Conservation (phyloP, 345 rosid species). For the Acer negundo region DNA sequence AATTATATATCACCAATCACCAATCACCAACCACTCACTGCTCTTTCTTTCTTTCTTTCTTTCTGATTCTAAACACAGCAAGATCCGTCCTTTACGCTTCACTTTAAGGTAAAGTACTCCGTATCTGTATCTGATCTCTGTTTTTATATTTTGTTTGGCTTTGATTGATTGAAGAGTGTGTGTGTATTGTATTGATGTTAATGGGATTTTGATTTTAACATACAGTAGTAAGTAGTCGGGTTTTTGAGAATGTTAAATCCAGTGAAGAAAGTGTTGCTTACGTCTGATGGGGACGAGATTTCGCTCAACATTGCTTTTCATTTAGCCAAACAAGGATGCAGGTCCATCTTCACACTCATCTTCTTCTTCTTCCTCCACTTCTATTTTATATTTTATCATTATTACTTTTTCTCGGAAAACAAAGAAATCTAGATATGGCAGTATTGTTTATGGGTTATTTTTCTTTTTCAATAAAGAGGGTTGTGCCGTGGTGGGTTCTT, state of each 20-base stretch:
- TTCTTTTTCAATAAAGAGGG: background rate
- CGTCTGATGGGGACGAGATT: slow-evolving; percentile 77
- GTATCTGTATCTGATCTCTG: background rate
- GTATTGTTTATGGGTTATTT: background rate
- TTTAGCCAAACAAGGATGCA: slow-evolving; percentile 79
- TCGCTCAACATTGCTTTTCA: slow-evolving; percentile 68
- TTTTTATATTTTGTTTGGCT: background rate
- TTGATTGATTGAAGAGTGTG: slow-evolving; percentile 5
- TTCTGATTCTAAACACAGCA: too few species aligned
- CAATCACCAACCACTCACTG: too few species aligned
- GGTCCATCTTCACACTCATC: slow-evolving; percentile 36
- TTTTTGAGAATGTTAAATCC: slow-evolving; percentile 43
- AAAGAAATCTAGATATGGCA: background rate
- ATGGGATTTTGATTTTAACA: background rate
- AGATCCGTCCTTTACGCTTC: too few species aligned
- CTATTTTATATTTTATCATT: background rate
- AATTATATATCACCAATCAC: too few species aligned
- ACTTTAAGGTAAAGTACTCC: background rate
- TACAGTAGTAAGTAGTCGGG: background rate
- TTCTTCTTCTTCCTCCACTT: background rate
- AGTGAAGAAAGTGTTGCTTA: slow-evolving; percentile 71
- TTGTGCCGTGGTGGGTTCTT: too few species aligned
- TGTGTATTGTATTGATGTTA: background rate
- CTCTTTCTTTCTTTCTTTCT: too few species aligned
- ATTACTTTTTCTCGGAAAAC: too few species aligned